Conservation (phyloP, 1,284 basidiomycete species). For the Tilletia indica region DNA sequence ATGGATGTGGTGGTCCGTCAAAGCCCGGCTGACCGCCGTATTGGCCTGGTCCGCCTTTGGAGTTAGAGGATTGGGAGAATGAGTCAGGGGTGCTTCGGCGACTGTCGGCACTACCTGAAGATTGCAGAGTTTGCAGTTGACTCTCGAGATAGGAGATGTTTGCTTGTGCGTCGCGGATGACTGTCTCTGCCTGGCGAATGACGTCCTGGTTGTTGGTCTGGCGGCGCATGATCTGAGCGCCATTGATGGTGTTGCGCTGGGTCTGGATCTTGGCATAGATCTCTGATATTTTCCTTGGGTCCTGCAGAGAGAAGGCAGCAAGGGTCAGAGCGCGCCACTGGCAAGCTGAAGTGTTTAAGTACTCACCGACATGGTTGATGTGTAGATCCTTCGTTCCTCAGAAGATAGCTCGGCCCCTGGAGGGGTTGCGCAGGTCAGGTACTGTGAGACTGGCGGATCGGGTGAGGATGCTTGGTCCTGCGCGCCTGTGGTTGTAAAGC, state of each 20-base stretch:
- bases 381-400: too few species aligned
- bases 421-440: too few species aligned
- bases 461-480: too few species aligned
- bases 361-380: slow-evolving; percentile 13
- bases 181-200: slow-evolving; percentile 68
- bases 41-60: background rate
- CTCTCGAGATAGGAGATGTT: slow-evolving; percentile 84
- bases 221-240: slow-evolving; percentile 72
- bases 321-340: background rate
- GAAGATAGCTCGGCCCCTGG: too few species aligned
- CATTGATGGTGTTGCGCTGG: slow-evolving; percentile 87
- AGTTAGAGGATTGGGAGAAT: background rate
- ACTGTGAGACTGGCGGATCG: too few species aligned
- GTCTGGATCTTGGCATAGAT: slow-evolving; percentile 84
- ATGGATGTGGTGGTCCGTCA: slow-evolving; percentile 23
- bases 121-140: slow-evolving; percentile 76
- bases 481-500: too few species aligned
- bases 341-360: background rate
- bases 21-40: slow-evolving; percentile 3
- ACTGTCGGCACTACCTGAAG: slow-evolving; percentile 39
- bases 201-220: slow-evolving; percentile 86
- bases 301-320: slow-evolving; percentile 18
- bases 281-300: slow-evolving; percentile 75
- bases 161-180: slow-evolving; percentile 82
- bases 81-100: slow-evolving; percentile 7